phyloP scores from a whole-genome alignment of 73 alveolate genomes.

The Paramecium pentaurelia region DNA sequence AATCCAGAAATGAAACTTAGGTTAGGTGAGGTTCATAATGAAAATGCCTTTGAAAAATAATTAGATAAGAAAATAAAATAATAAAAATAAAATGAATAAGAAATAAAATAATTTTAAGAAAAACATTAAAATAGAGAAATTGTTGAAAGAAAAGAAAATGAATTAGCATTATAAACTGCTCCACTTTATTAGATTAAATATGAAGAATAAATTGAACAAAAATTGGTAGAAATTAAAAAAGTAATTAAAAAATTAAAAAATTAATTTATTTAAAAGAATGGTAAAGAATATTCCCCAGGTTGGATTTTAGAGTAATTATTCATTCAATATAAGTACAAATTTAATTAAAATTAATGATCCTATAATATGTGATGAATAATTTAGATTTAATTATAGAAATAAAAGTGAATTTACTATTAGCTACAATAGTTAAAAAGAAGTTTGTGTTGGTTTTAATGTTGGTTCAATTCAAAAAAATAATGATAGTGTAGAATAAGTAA shows the following conservation, averaged over 20 bases:
- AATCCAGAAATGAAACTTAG: slow-evolving; percentile 17
- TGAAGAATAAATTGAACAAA: slow-evolving; percentile 36
- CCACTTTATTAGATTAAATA: slow-evolving; percentile 45
- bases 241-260: slow-evolving; percentile 28
- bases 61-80: slow-evolving; percentile 7
- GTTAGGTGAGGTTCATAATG: slow-evolving; percentile 41
- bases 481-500: slow-evolving; percentile 70
- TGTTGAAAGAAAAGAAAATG: slow-evolving; percentile 19
- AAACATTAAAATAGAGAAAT: not conserved
- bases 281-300: slow-evolving; percentile 24
- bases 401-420: slow-evolving; percentile 86
- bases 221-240: slow-evolving; percentile 11
- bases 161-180: slow-evolving; percentile 44
- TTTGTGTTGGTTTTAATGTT: slow-evolving; percentile 79
- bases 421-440: slow-evolving; percentile 54
- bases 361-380: slow-evolving; percentile 38
- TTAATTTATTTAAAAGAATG: not conserved
- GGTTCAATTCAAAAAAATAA: slow-evolving; percentile 72
- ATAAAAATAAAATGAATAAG: slow-evolving; percentile 16
- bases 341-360: slow-evolving; percentile 37
- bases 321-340: not conserved
- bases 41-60: slow-evolving; percentile 48
- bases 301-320: slow-evolving; percentile 8
- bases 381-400: slow-evolving; percentile 70
- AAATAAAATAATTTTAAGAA: slow-evolving; percentile 3